Base-by-base conservation (phyloP, 2,329 filamentous ascomycete genomes). In the Beauveria caledonica region DNA sequence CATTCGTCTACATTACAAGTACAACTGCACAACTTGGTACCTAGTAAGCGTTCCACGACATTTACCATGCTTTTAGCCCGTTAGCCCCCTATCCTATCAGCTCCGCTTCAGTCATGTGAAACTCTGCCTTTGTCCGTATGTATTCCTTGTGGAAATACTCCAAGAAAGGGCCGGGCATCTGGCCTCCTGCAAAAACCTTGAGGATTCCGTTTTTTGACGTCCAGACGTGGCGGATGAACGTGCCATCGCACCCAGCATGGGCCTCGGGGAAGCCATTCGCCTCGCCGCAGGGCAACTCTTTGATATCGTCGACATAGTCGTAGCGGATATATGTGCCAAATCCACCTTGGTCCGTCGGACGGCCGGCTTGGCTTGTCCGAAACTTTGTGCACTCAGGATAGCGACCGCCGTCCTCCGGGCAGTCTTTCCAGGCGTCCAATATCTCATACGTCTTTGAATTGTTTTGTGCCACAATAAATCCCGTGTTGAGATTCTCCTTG, bases 401-500 rank as follows among this genome's bases (percentile, higher is more conserved):
- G 62, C 70, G 72, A 64, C 71, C 71, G 49, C 68, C 66, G 10
- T 77, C 74, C 48, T 75, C 68, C 27, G 76, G 71, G 63, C 76
- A 78, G 53, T 68, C 68, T 39, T 72, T 71, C 80, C 80, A 82
- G 49, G 77, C 77, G 62, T 77, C 73, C 44, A 82, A 71, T 40
- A 82, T 78, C 36, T 77, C 71, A 63, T 75, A 75, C 0, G 78
- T 79, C 63, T 74, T 74, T 17, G 73, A 67, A 64, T 78, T 78
- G 68, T 80, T 80, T 69, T 82, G 79, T 3, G 79, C 75, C 44
- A 82, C 70, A 67, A 82, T 80, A 71, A 82, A 81, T 19, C 79
- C 79, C 1, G 79, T 80, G 71, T 82, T 82, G 65, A 76, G 72
- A 72, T 75, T 78, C 64, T 71, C 65, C 59, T 72, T 74, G 62